Percentiles rank a stretch among this genome's conserved stretches.
These are phyloP conservation scores for Mycothermus thermophilus DNA, from an alignment of 495 filamentous ascomycete species.

Conservation along the genomic window DNA sequence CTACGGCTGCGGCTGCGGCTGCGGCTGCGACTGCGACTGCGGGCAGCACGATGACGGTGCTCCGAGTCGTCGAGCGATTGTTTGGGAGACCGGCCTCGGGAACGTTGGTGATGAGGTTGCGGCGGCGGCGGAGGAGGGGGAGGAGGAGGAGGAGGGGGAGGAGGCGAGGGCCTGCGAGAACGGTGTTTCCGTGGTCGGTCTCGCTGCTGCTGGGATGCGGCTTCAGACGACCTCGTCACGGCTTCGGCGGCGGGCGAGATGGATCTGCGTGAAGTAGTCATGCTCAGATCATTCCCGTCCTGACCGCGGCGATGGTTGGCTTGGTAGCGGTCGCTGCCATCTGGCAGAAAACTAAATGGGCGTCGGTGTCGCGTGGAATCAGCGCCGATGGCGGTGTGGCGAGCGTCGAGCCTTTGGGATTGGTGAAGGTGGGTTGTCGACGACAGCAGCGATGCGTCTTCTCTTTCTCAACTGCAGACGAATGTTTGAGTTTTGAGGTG, in stretches of 20 bases:
- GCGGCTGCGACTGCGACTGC: too few relatives aligned
- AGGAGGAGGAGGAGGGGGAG: slow-evolving; percentile 4
- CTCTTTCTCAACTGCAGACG: too few relatives aligned
- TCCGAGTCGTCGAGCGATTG: slow-evolving; percentile 7
- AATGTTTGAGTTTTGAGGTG: too few relatives aligned
- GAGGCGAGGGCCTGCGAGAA: slow-evolving; percentile 1
- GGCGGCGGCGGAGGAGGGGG: slow-evolving; percentile 3
- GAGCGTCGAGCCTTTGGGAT: too few relatives aligned
- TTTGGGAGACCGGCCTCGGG: slow-evolving; percentile 5
- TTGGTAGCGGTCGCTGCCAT: slow-evolving; percentile 19
- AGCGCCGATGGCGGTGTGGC: slow-evolving; percentile 13
- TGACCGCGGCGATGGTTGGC: slow-evolving; percentile 15
- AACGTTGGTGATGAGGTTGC: too few relatives aligned
- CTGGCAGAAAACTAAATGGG: too few relatives aligned
- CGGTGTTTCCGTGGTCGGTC: too few relatives aligned
- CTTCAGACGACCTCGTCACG: slow-evolving; percentile 16
- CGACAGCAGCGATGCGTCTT: too few relatives aligned
- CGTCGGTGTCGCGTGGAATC: slow-evolving; percentile 20
- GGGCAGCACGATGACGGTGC: too few relatives aligned
- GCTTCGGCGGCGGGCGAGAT: slow-evolving; percentile 18
- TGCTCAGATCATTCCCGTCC: slow-evolving; percentile 21
- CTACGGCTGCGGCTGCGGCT: slow-evolving; percentile 19
- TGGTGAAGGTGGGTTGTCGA: too few relatives aligned
- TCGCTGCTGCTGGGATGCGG: slow-evolving; percentile 2
- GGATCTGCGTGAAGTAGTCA: slow-evolving; percentile 25